A percentile compares a stretch with the other conserved stretches of the same genome.
These are phyloP conservation scores for Nakaseomyces bracarensis DNA, from an alignment of 1,139 yeast genomes.

Conservation along the genomic window DNA sequence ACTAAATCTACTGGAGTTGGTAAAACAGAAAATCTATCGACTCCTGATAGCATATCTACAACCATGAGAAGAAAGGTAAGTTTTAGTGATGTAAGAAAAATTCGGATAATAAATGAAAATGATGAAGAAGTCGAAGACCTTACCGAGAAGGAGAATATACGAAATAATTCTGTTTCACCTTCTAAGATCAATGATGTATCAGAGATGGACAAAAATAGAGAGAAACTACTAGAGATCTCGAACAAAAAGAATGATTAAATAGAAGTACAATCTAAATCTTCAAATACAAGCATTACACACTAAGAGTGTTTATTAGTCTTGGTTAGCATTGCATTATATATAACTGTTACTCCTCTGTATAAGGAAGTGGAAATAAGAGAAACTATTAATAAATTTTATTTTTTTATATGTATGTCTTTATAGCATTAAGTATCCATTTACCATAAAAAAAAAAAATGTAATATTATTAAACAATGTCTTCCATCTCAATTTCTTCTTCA, in stretches of 20 bases:
- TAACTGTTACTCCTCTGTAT: no score
- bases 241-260: conserved; percentile 1
- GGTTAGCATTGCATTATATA: no score
- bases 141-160: conserved; percentile 3
- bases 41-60: conserved; percentile 8
- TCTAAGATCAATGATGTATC: not conserved
- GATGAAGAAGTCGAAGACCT: conserved; percentile 3
- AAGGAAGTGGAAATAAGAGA: no score
- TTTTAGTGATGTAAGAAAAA: conserved; percentile 25
- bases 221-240: conserved; percentile 1
- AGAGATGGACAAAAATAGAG: not conserved
- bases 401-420: not conserved
- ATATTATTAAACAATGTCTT: conserved; percentile 30
- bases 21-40: conserved; percentile 4
- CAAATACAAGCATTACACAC: no score
- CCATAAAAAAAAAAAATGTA: conserved; percentile 1
- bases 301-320: no score
- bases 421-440: not conserved
- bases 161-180: not conserved
- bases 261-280: not conserved
- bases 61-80: conserved; percentile 23
- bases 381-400: no score
- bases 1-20: conserved; percentile 3
- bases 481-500: conserved; percentile 39
- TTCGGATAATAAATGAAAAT: conserved; percentile 17